Percentiles rank a stretch among this genome's conserved stretches.
These are phyloP conservation scores for Xylona heveae DNA, from an alignment of 495 filamentous ascomycete species.

Conservation along the genomic window DNA sequence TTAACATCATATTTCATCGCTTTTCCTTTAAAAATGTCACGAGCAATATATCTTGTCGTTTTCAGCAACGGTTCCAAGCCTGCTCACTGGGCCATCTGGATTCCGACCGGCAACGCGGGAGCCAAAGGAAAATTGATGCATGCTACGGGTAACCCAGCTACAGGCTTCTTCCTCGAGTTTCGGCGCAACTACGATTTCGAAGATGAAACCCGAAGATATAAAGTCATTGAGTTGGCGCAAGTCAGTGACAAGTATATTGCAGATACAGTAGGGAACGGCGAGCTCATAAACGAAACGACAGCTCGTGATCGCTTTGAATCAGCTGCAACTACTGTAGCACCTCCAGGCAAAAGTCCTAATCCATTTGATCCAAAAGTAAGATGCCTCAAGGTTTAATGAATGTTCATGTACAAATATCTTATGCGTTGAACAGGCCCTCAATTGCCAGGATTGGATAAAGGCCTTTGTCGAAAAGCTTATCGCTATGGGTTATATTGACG, in stretches of 20 bases:
- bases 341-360: slow-evolving; percentile 8
- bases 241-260: slow-evolving; percentile 8
- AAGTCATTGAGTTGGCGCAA: slow-evolving; percentile 9
- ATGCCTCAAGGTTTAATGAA: too few species aligned
- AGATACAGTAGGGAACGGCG: slow-evolving; percentile 8
- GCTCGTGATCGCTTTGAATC: slow-evolving; percentile 11
- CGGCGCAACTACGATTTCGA: slow-evolving; percentile 12
- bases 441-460: slow-evolving; percentile 7
- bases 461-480: slow-evolving; percentile 6
- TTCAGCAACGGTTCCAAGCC: slow-evolving; percentile 9
- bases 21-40: slow-evolving; percentile 8
- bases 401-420: too few species aligned
- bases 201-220: slow-evolving; percentile 5
- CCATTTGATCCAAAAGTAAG: slow-evolving; percentile 9
- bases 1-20: too few species aligned
- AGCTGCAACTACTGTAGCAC: slow-evolving; percentile 6
- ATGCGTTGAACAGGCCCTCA: slow-evolving; percentile 4
- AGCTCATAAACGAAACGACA: slow-evolving; percentile 6
- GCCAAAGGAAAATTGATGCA: slow-evolving; percentile 8
- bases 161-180: slow-evolving; percentile 12
- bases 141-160: slow-evolving; percentile 9
- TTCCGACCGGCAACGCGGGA: slow-evolving; percentile 5
- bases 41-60: slow-evolving; percentile 8
- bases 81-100: slow-evolving; percentile 9
- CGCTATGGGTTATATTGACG: slow-evolving; percentile 5